phyloP scores from a whole-genome alignment of 805 yeast species.

The Monosporozyma aquatica region DNA sequence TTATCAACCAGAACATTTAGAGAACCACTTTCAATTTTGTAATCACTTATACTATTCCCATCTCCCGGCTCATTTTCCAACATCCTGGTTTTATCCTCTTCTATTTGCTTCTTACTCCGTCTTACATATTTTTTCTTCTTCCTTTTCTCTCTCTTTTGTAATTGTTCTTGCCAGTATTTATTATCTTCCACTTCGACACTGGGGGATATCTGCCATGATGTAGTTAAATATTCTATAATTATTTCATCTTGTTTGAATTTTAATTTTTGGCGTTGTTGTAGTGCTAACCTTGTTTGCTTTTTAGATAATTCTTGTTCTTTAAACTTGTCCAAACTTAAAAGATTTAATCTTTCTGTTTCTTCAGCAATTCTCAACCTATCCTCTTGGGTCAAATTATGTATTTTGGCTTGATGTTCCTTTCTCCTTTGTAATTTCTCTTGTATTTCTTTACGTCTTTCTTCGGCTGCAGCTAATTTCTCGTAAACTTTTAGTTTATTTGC shows the following conservation, averaged over 20 bases:
- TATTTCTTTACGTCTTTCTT: conserved; percentile 42
- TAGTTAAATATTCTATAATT: conserved; percentile 15
- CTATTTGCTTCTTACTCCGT: conserved; percentile 33
- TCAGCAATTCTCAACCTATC: conserved; percentile 62
- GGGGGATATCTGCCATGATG: conserved; percentile 43
- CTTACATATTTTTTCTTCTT: conserved; percentile 34
- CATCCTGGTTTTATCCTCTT: background rate
- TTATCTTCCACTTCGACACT: conserved; percentile 49
- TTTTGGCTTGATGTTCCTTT: conserved; percentile 38
- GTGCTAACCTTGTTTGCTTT: conserved; percentile 66
- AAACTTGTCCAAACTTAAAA: conserved; percentile 62
- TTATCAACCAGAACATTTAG: no score
- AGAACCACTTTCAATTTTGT: no score
- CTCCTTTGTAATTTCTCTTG: conserved; percentile 39
- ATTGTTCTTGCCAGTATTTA: conserved; percentile 35
- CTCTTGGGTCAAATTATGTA: conserved; percentile 33
- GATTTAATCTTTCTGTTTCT: conserved; percentile 73
- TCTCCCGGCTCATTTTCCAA: no score
- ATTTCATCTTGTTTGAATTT: conserved; percentile 43
- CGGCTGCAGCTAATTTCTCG: conserved; percentile 60
- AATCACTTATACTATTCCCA: no score
- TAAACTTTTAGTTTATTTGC: conserved; percentile 70
- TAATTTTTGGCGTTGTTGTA: conserved; percentile 55
- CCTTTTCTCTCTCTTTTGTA: conserved; percentile 34
- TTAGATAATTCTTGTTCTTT: conserved; percentile 78